These are phyloP conservation scores for Strigomonas culicis DNA, from an alignment of 208 protist species.

Conservation along the genomic window DNA sequence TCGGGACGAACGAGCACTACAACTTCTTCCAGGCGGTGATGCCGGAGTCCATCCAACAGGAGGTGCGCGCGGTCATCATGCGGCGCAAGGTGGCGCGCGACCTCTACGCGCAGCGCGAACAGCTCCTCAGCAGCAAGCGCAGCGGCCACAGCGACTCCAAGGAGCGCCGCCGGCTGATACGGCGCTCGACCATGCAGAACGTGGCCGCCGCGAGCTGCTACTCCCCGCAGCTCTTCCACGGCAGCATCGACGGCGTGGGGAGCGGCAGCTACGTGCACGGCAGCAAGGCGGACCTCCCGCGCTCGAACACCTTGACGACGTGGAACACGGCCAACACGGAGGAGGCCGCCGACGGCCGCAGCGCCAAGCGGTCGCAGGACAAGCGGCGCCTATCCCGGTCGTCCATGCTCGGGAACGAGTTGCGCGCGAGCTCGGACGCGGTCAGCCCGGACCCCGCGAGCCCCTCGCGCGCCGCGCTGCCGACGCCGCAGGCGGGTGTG, in stretches of 20 bases:
- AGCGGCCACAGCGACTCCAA: conserved; percentile 2
- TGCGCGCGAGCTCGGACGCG: not conserved
- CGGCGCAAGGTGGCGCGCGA: conserved; percentile 1
- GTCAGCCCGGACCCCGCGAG: not conserved
- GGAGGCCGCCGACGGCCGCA: not conserved
- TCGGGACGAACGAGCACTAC: conserved; percentile 45
- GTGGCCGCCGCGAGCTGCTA: not conserved
- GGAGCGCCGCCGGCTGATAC: not conserved
- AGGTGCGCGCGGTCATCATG: conserved; percentile 33
- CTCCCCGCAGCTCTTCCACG: not conserved
- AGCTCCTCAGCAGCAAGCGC: not conserved
- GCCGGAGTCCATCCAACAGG: conserved; percentile 38
- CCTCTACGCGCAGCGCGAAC: not conserved
- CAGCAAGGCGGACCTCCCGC: not conserved
- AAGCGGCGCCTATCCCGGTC: not conserved
- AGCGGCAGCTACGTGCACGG: not conserved
- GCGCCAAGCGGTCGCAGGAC: not conserved
- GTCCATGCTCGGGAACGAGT: not conserved
- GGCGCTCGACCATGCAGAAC: not conserved
- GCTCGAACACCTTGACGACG: not conserved
- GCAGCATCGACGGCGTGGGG: not conserved
- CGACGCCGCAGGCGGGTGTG: not conserved
- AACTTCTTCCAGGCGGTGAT: conserved; percentile 38
- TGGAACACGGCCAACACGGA: not conserved
- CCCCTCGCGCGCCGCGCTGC: not conserved